Evolutionary conservation across 2,329 filamentous ascomycete genomes (phyloP).

Genomic region (Graphilbum fragrans): DNA sequence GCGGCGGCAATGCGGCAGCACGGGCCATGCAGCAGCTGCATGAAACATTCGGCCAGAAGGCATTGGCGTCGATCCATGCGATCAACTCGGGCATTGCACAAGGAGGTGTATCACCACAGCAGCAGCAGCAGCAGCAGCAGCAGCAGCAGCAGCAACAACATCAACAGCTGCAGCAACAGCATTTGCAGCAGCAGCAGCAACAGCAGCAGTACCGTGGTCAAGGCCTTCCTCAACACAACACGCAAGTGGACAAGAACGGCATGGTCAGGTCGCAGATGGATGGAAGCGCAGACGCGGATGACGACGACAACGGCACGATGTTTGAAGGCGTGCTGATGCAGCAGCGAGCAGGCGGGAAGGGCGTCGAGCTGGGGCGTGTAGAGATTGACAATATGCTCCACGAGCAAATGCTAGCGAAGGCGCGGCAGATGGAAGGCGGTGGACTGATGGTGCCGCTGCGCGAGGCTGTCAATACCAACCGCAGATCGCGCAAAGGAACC

Average conservation of each 20-base stretch:
- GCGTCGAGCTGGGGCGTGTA: slow-evolving; percentile 42
- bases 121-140: slow-evolving; percentile 9
- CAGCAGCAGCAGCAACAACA: slow-evolving; percentile 11
- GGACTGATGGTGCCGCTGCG: slow-evolving; percentile 63
- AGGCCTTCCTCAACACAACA: slow-evolving; percentile 18
- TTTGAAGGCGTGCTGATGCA: slow-evolving; percentile 49
- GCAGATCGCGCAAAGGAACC: neutral
- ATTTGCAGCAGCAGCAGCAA: slow-evolving; percentile 14
- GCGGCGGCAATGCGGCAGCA: slow-evolving; percentile 30
- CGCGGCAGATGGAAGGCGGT: slow-evolving; percentile 59
- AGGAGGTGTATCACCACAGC: slow-evolving; percentile 7
- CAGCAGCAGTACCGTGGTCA: slow-evolving; percentile 22
- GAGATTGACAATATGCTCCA: slow-evolving; percentile 61
- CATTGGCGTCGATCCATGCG: slow-evolving; percentile 54
- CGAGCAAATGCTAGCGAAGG: slow-evolving; percentile 51
- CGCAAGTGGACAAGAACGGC: slow-evolving; percentile 22
- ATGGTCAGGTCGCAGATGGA: slow-evolving; percentile 53
- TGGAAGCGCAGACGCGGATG: slow-evolving; percentile 52
- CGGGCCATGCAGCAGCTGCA: slow-evolving; percentile 46
- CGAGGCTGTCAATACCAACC: slow-evolving; percentile 30
- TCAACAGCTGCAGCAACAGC: slow-evolving; percentile 11
- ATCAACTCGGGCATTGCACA: slow-evolving; percentile 33
- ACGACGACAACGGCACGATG: slow-evolving; percentile 51
- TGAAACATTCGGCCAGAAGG: slow-evolving; percentile 48
- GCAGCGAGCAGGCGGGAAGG: slow-evolving; percentile 38